These are phyloP conservation scores for Sclerospora graminicola DNA, from an alignment of 352 stramenopile species.

Conservation along the genomic window DNA sequence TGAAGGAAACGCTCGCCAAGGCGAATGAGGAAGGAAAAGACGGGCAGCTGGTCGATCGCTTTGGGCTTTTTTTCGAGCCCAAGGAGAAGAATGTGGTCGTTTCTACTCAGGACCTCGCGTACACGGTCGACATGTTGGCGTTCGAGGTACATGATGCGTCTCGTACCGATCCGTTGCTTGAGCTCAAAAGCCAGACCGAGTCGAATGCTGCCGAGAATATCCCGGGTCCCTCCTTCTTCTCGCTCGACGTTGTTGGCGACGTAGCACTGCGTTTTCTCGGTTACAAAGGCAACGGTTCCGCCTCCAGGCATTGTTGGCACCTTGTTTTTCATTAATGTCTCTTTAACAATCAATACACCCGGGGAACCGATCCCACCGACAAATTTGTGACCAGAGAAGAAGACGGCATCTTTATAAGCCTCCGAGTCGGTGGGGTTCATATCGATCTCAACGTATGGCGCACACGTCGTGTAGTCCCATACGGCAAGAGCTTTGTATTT, in stretches of 20 bases:
- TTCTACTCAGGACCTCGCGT: slow-evolving; percentile 23
- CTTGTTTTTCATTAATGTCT: slow-evolving; percentile 58
- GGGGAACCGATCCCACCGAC: slow-evolving; percentile 88
- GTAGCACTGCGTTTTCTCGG: slow-evolving; percentile 49
- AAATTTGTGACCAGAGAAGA: slow-evolving; percentile 96
- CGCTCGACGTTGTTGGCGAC: slow-evolving; percentile 63
- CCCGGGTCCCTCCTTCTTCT: slow-evolving; percentile 95
- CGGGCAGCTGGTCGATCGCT: slow-evolving; percentile 53
- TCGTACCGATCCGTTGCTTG: slow-evolving; percentile 62
- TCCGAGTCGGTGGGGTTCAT: slow-evolving; percentile 87
- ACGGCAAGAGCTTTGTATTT: slow-evolving; percentile 85
- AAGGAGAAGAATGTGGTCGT: slow-evolving; percentile 82
- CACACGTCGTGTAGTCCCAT: slow-evolving; percentile 94
- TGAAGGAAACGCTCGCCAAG: slow-evolving; percentile 90
- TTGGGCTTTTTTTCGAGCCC: slow-evolving; percentile 28
- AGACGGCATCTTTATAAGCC: slow-evolving; percentile 89
- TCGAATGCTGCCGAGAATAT: slow-evolving; percentile 91
- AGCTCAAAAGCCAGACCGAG: slow-evolving; percentile 89
- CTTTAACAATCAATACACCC: slow-evolving; percentile 94
- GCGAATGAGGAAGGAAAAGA: slow-evolving; percentile 94
- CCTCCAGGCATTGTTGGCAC: slow-evolving; percentile 45
- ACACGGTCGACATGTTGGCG: slow-evolving; percentile 26
- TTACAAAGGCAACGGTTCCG: slow-evolving; percentile 49
- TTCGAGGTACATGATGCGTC: slow-evolving; percentile 48
- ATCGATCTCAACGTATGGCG: slow-evolving; percentile 89